Base-by-base conservation (phyloP, 2,329 filamentous ascomycete genomes). In the Pestalotiopsis sp. region DNA sequence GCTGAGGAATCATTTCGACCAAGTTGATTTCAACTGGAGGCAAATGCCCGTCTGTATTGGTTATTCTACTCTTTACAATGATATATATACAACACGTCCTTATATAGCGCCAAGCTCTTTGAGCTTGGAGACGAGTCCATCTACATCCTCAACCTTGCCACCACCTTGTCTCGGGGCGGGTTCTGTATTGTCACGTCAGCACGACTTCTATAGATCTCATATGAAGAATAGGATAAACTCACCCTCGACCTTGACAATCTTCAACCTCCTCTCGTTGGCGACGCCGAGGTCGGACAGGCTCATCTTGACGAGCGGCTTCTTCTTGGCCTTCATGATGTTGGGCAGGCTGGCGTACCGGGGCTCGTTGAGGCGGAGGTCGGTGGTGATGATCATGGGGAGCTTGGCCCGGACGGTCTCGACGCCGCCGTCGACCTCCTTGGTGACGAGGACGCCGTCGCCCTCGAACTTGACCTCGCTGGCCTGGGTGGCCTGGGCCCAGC, bases 251-350 rank as follows among this genome's bases (percentile, higher is more conserved):
- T 96, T 96, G 75, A 98, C 77, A 67, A 94, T 93, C 90, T 96
- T 97, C 80, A 99, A 82, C 76, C 95, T 87, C 82, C 87, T 90
- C 80, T 88, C 87, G 66, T 88, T 88, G 75, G 94, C 91, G 58
- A 97, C 82, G 1, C 93, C 93, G 80, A 93, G 92, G 78, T 99
- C 96, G 68, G 85, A 87, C 80, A 98, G 80, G 73, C 88, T 93
- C 87, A 94, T 92, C 92, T 98, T 98, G 77, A 96, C 94, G 75
- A 99, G 78, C 78, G 93, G 93, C 92, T 99, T 99, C 93, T 98
- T 99, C 92, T 99, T 99, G 66, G 96, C 96, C 91, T 98, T 99
- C 96, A 99, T 99, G 73, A 99, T 98, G 80, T 98, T 98, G 64
- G 95, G 95, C 88, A 99, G 81, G 82, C 90, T 97, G 25, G 95